These are phyloP conservation scores for Dactylorhiza incarnata DNA, from an alignment of 106 monocot genomes.

Conservation along the genomic window DNA sequence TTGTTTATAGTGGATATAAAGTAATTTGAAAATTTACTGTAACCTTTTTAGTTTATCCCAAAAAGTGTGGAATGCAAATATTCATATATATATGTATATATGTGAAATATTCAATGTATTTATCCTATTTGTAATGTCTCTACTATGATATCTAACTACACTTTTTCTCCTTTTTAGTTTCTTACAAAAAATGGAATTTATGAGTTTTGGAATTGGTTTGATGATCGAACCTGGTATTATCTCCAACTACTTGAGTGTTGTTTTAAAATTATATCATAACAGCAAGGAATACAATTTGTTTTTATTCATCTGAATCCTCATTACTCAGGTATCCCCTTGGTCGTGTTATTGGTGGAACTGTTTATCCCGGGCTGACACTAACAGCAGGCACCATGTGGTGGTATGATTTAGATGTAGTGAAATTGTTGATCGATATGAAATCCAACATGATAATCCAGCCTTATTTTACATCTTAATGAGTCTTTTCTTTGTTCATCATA, in stretches of 20 bases:
- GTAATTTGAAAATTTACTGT: neutral
- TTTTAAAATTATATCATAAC: neutral
- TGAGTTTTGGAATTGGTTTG: constrained; percentile 99
- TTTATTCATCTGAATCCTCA: constrained; percentile 1
- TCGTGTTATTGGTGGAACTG: constrained; percentile 99
- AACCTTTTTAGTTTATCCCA: neutral
- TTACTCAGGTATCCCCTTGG: constrained; percentile 93
- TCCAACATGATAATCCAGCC: neutral
- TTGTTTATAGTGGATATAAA: neutral
- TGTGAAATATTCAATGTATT: neutral
- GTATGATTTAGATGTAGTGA: constrained; percentile 35
- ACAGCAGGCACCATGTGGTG: constrained; percentile 93
- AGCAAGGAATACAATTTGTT: neutral
- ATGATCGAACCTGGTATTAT: constrained; percentile 90
- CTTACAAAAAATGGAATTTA: constrained; percentile 96
- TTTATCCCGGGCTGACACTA: constrained; percentile 91
- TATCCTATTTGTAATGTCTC: neutral
- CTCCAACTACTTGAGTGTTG: neutral
- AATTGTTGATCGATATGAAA: neutral
- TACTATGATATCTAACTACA: constrained; percentile 2
- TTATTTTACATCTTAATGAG: neutral
- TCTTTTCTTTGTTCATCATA: constrained; percentile 21
- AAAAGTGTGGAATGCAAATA: neutral
- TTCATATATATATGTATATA: neutral
- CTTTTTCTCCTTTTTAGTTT: constrained; percentile 49